A percentile compares a stretch with the other conserved stretches of the same genome.
These are phyloP conservation scores for Linnemannia elongata DNA, from an alignment of 192 early-diverging fungal species.

Conservation along the genomic window DNA sequence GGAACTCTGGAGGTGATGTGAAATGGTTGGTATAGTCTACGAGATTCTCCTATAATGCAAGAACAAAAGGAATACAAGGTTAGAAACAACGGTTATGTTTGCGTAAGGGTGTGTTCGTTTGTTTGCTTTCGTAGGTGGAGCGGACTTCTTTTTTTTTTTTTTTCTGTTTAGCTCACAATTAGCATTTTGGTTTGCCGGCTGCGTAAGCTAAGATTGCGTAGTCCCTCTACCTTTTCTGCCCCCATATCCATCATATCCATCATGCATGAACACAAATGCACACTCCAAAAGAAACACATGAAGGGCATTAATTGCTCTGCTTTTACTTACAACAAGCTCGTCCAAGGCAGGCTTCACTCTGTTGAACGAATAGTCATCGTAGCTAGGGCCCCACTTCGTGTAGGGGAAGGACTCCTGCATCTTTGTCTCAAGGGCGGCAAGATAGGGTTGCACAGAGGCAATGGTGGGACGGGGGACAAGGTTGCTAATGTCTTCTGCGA, in stretches of 20 bases:
- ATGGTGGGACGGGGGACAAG: slow-evolving; percentile 91
- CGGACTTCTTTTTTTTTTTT: background rate
- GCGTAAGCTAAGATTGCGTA: slow-evolving; percentile 11
- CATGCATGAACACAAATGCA: background rate
- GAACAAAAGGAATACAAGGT: background rate
- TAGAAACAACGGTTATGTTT: slow-evolving; percentile 27
- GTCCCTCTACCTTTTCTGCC: background rate
- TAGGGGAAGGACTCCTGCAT: slow-evolving; percentile 89
- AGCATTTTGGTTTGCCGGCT: background rate
- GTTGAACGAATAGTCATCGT: slow-evolving; percentile 92
- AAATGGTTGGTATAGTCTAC: slow-evolving; percentile 83
- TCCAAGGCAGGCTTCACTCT: slow-evolving; percentile 82
- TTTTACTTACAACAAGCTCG: slow-evolving; percentile 71
- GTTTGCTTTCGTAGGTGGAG: background rate
- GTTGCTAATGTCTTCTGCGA: slow-evolving; percentile 76
- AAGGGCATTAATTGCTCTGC: background rate
- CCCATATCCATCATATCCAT: background rate
- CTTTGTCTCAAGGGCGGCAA: slow-evolving; percentile 77
- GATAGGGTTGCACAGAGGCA: slow-evolving; percentile 73
- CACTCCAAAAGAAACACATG: background rate
- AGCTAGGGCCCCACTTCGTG: slow-evolving; percentile 78
- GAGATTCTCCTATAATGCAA: slow-evolving; percentile 67
- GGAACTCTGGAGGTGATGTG: slow-evolving; percentile 84
- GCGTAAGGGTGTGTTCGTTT: background rate
- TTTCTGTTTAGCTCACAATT: slow-evolving; percentile 2